Base-by-base conservation (phyloP, 148 eudicot species). In the Polygonum maritimum region DNA sequence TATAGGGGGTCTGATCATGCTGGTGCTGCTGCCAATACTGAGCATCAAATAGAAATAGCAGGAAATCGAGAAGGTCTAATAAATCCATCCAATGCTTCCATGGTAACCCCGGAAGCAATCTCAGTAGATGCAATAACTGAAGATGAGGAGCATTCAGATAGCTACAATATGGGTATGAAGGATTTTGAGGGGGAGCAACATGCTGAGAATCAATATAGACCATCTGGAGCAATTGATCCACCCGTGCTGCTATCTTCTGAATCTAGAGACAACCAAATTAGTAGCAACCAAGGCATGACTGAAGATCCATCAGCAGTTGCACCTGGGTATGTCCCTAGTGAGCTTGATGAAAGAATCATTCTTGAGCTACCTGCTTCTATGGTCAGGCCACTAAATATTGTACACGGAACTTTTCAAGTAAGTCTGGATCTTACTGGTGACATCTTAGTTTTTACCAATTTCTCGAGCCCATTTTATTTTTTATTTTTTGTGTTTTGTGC, bases 331-430 rank as follows among this genome's bases (percentile, higher is more conserved):
- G 94, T 96, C 77, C 97, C 91, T 54, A 87, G 91, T 76, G 98
- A 90, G 81, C 87, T 81, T 49, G 91, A 91, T 86, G 99, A 96
- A 83, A 89, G 93, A 84, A 91, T 96, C 78, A 81, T 92, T 80
- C 89, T 92, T 86, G 99, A 96, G 85, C 88, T 96, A 78, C 91
- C 94, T 48, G 88, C 97, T 35, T 89, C 98, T 31, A 92, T 96
- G 91, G 93, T 92, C 82, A 87, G 87, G 81, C 98, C 97, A 47
- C 82, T 96, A 54, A 89, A 84, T 83, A 89, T 96, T 83, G 85
- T 88, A 40, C 87, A 81, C 74, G 99, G 99, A 85, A 96, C 87
- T 51, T 89, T 96, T 77, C 99, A 96, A 84, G 99, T 92, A 87
- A 88, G 99, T 85, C 69, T 48, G 31, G 11, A 65, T 72, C 54